Evolutionary conservation across 2,329 filamentous ascomycete species (phyloP), one percentile per base, ranked within the genome.

Genomic region (Colletotrichum sansevieriae): DNA sequence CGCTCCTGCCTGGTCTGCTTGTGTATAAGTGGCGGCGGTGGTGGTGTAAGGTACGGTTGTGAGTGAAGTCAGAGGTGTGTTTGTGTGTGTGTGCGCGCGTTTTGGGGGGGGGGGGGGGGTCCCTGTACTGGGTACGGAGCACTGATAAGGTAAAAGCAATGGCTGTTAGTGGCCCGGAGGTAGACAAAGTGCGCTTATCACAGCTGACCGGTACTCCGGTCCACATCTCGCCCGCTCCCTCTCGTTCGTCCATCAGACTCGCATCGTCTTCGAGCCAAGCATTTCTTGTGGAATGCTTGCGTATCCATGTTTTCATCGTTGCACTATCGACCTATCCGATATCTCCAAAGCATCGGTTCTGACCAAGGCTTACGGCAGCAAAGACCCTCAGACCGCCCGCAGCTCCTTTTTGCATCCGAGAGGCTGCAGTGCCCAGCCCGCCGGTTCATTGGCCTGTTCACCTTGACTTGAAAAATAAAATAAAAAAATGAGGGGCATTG

Each of bases 281-380:
- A 65, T 35, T 35, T 22, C 51, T 44, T 46, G 18, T 43, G 47
- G 62, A 54, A 68, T 68, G 65, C 54, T 68, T 68, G 61, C 65
- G 65, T 65, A 68, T n/a, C 44, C 65, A 47, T 61, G 15, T 22
- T 51, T 15, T 46, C 20, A 8, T 62, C 20, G 29, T 46, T 54
- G 47, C 43, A 47, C 56, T 33, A 47, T n/a, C 15, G 11, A 29
- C 33, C 35, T 54, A 41, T 68, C 61, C 54, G 61, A 55, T 43
- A 55, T 29, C 51, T 51, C 18, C 51, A 44, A 57, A 63, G 63
- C 58, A 67, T n/a, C 60, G 47, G 54, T 54, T 65, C 54, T 65
- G 61, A 68, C 61, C 47, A 65, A 68, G 7, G 61, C 60, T 68
- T 68, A 68, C 47, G 61, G 52, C 54, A 68, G 47, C 46, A 59